Evolutionary conservation across 306 rosid species (phyloP).

Genomic region (Quercus suber): DNA sequence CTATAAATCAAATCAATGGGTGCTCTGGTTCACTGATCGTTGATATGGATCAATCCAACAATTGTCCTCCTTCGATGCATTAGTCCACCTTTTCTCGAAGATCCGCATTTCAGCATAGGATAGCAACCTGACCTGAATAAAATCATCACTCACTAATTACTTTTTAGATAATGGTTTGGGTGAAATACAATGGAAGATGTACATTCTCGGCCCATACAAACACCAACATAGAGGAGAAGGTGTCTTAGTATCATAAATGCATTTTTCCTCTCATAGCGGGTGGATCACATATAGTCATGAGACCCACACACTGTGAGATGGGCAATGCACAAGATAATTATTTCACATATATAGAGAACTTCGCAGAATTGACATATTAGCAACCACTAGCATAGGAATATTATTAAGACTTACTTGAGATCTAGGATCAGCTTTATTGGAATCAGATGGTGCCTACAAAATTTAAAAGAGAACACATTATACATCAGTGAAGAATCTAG

Average conservation of each 20-base stretch:
- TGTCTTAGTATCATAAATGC: no score
- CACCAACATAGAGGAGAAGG: no score
- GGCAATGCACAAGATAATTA: no score
- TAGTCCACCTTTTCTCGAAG: slow-evolving; percentile 43
- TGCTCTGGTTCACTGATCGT: slow-evolving; percentile 23
- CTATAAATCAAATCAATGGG: slow-evolving; percentile 9
- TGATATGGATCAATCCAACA: slow-evolving; percentile 62
- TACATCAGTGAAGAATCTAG: not conserved
- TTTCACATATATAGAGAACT: not conserved
- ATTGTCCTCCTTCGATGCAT: slow-evolving; percentile 29
- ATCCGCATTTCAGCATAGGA: slow-evolving; percentile 44
- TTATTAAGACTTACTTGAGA: slow-evolving; percentile 36
- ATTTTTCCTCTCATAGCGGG: no score
- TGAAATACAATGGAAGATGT: not conserved
- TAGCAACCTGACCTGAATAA: slow-evolving; percentile 42
- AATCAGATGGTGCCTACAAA: slow-evolving; percentile 40
- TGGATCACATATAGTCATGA: no score
- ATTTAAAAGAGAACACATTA: slow-evolving; percentile 9
- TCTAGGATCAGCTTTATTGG: slow-evolving; percentile 42
- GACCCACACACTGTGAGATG: no score
- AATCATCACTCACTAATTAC: not conserved
- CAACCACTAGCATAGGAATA: not conserved
- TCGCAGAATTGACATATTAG: not conserved
- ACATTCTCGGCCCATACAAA: no score
- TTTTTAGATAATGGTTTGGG: not conserved